phyloP scores from a whole-genome alignment of 257 asterid species.

The Solanum medicagineum region DNA sequence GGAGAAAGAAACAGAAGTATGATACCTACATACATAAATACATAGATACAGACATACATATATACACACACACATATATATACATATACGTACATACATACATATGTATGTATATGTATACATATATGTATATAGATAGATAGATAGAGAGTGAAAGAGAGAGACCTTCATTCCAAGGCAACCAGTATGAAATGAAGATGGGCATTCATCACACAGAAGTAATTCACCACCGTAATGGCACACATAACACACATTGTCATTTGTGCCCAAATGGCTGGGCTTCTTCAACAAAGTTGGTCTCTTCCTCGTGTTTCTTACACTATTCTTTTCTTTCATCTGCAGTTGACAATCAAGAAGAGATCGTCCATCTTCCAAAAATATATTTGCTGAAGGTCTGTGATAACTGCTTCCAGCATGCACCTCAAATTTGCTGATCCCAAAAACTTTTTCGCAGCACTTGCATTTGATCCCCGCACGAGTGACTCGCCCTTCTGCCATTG shows the following conservation, averaged over 20 bases:
- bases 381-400: conserved; percentile 36
- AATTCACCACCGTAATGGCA: conserved; percentile 75
- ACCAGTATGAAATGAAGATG: conserved; percentile 52
- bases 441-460: conserved; percentile 39
- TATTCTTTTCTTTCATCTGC: conserved; percentile 20
- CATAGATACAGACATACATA: too few species aligned
- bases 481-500: conserved; percentile 41
- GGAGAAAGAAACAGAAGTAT: background rate
- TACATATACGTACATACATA: too few species aligned
- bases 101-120: too few species aligned
- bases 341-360: conserved; percentile 53
- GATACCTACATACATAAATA: background rate
- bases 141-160: background rate
- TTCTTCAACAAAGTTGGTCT: conserved; percentile 12
- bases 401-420: conserved; percentile 45
- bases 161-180: conserved; percentile 61
- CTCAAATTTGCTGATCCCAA: conserved; percentile 38
- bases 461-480: conserved; percentile 66
- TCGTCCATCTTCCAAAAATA: conserved; percentile 54
- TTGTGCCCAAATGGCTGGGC: conserved; percentile 9
- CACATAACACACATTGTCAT: conserved; percentile 56
- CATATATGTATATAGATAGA: too few species aligned
- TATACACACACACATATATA: too few species aligned
- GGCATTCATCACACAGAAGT: conserved; percentile 66
- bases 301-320: conserved; percentile 6